Evolutionary conservation across 495 filamentous ascomycete genomes (phyloP), one percentile per base, ranked within the genome.

Genomic region (Monascus purpureus): DNA sequence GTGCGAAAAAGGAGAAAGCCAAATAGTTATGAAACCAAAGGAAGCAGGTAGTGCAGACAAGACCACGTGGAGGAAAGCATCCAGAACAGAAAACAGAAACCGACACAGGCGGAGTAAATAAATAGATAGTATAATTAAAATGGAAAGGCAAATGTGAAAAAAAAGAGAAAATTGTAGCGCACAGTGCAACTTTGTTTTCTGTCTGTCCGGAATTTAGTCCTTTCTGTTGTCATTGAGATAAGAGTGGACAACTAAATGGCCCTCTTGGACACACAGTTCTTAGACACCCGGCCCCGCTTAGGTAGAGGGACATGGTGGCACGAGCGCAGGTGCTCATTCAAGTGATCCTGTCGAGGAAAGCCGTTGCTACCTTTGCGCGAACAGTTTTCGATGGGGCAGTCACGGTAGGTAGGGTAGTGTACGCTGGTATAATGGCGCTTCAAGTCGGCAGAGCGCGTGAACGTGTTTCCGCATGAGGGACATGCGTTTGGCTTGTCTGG

Each of bases 301-400:
- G 62, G 64, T n/a, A 68, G 51, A 29, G 61, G 54, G 24, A 65
- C 45, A 25, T 67, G 60, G 54, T 92, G 87, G 7, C 84, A 83
- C 3, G 82, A 74, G 16, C 84, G 73, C 13, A 87, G 52, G 49
- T 95, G 87, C 55, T 95, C 87, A 39, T 81, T 77, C 2, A 92
- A 66, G 40, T 95, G 93, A 54, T 93, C 87, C 33, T 77, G 73
- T 1, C 87, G 73, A 11, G 81, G 79, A 50, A 94, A 95, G 1
- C 82, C 83, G 40, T 78, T 72, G 45, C 70, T 74, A 1, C 67
- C 68, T 48, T 79, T 77, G 9, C 85, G 76, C 45, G 84, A 82
- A 63, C 87, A 94, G 49, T 76, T 72, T n/a, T 55, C 42, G 36
- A 82, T 70, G 0, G 84, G 82, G 40, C 87, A 95, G 50, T 78